Percentiles rank a stretch among this genome's conserved stretches.
Conservation (phyloP, 108 stramenopile species). For the Skeletonema potamos region DNA sequence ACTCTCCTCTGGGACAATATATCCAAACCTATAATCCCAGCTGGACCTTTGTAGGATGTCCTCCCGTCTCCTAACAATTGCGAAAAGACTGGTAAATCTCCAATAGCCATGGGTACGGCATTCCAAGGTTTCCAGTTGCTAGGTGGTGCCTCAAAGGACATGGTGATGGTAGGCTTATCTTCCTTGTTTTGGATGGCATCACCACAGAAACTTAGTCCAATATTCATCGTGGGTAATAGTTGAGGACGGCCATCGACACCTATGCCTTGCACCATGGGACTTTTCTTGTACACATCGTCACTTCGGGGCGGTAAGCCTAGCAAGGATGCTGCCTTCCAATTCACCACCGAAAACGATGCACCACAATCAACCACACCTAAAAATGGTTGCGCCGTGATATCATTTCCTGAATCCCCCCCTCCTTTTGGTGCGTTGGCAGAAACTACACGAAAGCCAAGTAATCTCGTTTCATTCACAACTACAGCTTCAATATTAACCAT, state of each 20-base stretch:
- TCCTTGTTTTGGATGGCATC: constrained; percentile 41
- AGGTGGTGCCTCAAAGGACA: constrained; percentile 60
- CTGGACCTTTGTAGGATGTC: constrained; percentile 65
- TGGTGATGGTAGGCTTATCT: constrained; percentile 22
- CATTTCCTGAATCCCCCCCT: background rate
- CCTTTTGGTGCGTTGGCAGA: constrained; percentile 14
- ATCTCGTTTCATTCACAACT: constrained; percentile 73
- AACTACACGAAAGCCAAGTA: constrained; percentile 64
- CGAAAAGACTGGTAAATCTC: constrained; percentile 74
- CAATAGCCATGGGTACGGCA: constrained; percentile 55
- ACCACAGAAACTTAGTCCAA: constrained; percentile 57
- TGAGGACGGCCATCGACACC: constrained; percentile 73
- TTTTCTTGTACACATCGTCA: constrained; percentile 52
- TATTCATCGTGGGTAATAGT: constrained; percentile 47
- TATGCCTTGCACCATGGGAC: constrained; percentile 51
- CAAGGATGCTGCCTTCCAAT: constrained; percentile 64
- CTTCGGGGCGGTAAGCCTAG: constrained; percentile 59
- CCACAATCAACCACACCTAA: constrained; percentile 78
- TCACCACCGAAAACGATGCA: constrained; percentile 62
- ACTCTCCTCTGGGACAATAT: constrained; percentile 71
- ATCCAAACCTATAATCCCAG: constrained; percentile 75
- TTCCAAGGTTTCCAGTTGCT: constrained; percentile 68
- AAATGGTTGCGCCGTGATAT: constrained; percentile 52
- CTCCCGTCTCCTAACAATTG: constrained; percentile 67
- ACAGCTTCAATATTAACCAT: constrained; percentile 62